These are phyloP conservation scores for Hyaloscypha bicolor DNA, from an alignment of 495 filamentous ascomycete species.

Conservation along the genomic window DNA sequence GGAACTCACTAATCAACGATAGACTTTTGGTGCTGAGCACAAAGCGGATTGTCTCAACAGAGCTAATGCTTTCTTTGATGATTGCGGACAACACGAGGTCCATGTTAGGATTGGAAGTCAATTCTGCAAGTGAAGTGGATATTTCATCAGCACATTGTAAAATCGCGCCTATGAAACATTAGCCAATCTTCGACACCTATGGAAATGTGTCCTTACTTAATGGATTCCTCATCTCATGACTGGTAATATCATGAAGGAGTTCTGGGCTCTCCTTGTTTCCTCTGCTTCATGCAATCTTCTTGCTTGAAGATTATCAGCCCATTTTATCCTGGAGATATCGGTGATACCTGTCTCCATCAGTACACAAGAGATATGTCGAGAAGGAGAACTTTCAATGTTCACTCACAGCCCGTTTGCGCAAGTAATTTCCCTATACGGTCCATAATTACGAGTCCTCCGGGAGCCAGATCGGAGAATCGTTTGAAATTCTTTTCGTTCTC, in stretches of 20 bases:
- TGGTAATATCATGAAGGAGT: slow-evolving; percentile 91
- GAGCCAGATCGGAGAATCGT: slow-evolving; percentile 68
- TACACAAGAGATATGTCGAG: not conserved
- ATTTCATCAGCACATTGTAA: slow-evolving; percentile 71
- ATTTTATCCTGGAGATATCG: slow-evolving; percentile 57
- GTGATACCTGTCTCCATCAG: slow-evolving; percentile 40
- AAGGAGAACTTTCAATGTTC: not conserved
- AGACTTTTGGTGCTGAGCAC: slow-evolving; percentile 78
- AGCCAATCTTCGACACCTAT: not conserved
- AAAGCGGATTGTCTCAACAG: slow-evolving; percentile 81
- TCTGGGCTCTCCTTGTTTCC: slow-evolving; percentile 67
- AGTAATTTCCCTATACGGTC: slow-evolving; percentile 59
- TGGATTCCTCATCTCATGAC: slow-evolving; percentile 84
- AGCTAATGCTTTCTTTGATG: slow-evolving; percentile 63
- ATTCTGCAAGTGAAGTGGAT: slow-evolving; percentile 10
- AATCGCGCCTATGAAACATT: slow-evolving; percentile 55
- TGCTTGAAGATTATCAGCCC: slow-evolving; percentile 65
- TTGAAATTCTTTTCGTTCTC: slow-evolving; percentile 62
- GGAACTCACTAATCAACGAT: slow-evolving; percentile 55
- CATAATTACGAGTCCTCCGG: slow-evolving; percentile 70
- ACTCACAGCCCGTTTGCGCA: slow-evolving; percentile 54
- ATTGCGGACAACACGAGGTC: slow-evolving; percentile 19
- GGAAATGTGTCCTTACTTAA: slow-evolving; percentile 36
- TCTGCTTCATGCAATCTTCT: slow-evolving; percentile 62
- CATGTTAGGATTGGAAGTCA: slow-evolving; percentile 4